phyloP scores from a whole-genome alignment of 2,329 filamentous ascomycete species.

The Lecanicillium sp. region DNA sequence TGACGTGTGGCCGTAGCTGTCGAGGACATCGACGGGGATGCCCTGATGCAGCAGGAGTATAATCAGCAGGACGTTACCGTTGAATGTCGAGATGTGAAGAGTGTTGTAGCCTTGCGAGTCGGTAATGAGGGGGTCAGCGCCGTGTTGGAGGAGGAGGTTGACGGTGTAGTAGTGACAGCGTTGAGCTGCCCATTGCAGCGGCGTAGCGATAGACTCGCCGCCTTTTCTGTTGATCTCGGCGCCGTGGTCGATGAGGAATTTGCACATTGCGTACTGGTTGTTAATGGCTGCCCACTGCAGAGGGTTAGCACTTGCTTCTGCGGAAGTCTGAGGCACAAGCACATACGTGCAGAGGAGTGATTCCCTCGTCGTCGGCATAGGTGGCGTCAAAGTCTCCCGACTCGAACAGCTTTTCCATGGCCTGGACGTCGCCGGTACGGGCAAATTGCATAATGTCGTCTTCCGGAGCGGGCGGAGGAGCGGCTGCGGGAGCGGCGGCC shows the following conservation, averaged over 20 bases:
- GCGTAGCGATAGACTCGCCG: constrained; percentile 89
- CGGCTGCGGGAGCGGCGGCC: constrained; percentile 18
- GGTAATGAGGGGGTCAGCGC: constrained; percentile 85
- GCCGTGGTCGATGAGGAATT: constrained; percentile 78
- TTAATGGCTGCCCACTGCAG: constrained; percentile 95
- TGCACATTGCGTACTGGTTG: constrained; percentile 96
- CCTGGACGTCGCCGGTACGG: constrained; percentile 75
- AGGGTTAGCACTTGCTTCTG: constrained; percentile 15
- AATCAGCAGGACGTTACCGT: constrained; percentile 88
- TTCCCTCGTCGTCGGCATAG: constrained; percentile 84
- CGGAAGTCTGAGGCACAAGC: neutral
- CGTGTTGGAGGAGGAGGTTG: constrained; percentile 82
- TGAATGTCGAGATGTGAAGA: constrained; percentile 92
- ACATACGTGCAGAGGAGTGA: constrained; percentile 88
- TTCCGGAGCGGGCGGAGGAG: constrained; percentile 32
- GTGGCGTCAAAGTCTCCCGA: constrained; percentile 73
- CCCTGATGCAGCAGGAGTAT: constrained; percentile 89
- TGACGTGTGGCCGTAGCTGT: constrained; percentile 85
- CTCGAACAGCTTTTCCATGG: constrained; percentile 87
- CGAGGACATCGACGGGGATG: constrained; percentile 85
- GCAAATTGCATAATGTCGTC: constrained; percentile 96
- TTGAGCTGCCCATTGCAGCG: constrained; percentile 95
- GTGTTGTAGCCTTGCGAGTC: constrained; percentile 98
- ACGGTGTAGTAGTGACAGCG: constrained; percentile 95
- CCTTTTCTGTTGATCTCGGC: constrained; percentile 93